phyloP scores from a whole-genome alignment of 2,329 filamentous ascomycete genomes.

The Talaromyces atroroseus region DNA sequence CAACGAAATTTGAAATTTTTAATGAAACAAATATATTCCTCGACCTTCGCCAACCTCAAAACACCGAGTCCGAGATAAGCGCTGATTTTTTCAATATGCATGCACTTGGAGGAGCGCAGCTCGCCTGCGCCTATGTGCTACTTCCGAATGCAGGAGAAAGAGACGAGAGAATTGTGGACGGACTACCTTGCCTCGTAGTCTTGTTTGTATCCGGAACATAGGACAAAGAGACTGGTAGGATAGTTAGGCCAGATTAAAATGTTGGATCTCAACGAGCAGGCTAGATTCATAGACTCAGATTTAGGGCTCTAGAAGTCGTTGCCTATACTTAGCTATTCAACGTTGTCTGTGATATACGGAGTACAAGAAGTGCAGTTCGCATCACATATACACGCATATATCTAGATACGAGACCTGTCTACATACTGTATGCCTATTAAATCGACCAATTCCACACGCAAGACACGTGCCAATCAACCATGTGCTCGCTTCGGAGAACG shows the following conservation, averaged over 20 bases:
- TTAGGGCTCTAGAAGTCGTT: not conserved
- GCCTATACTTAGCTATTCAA: not conserved
- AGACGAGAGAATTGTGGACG: too few relatives aligned
- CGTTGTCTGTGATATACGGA: not conserved
- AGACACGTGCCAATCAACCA: slow-evolving; percentile 8
- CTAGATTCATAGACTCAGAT: not conserved
- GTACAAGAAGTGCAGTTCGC: not conserved
- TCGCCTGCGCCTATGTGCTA: not conserved
- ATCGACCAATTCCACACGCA: not conserved
- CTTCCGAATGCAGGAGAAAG: not conserved
- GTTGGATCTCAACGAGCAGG: not conserved
- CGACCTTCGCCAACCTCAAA: not conserved
- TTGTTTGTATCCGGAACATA: not conserved
- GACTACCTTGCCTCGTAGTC: not conserved
- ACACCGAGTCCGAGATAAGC: not conserved
- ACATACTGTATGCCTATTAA: not conserved
- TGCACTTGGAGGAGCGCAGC: not conserved
- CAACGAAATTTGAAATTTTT: too few relatives aligned
- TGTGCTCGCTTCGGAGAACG: not conserved
- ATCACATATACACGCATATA: not conserved
- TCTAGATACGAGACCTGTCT: not conserved
- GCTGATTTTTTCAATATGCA: not conserved
- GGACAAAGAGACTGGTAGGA: not conserved
- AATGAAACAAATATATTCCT: not conserved
- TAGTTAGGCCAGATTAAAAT: not conserved